phyloP scores from a whole-genome alignment of 2,329 filamentous ascomycete genomes.

The Samsoniella hepiali region DNA sequence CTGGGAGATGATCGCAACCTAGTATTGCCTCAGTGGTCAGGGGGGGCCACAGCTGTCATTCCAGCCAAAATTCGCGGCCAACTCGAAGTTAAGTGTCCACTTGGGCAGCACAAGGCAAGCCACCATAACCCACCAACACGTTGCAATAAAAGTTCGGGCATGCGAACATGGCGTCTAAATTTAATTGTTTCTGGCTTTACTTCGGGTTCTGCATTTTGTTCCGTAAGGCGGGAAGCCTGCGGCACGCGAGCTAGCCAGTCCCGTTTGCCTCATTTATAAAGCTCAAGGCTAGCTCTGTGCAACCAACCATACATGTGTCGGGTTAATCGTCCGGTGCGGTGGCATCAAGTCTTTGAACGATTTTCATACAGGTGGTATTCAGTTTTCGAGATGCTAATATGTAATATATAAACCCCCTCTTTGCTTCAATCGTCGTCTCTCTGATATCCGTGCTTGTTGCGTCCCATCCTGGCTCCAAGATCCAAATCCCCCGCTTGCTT shows the following conservation, averaged over 20 bases:
- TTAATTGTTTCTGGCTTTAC: neutral
- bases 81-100: neutral
- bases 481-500: conserved; percentile 53
- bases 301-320: neutral
- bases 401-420: neutral
- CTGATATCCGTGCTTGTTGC: conserved; percentile 44
- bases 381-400: neutral
- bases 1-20: conserved; percentile 11
- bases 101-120: neutral
- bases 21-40: conserved; percentile 2
- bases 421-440: conserved; percentile 41
- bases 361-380: neutral
- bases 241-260: neutral
- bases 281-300: neutral
- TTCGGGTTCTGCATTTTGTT: too few relatives aligned
- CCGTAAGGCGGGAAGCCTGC: neutral
- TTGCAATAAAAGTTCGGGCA: neutral
- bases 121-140: neutral
- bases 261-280: neutral
- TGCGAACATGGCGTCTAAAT: neutral
- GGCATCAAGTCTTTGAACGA: too few relatives aligned
- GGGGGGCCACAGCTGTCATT: neutral
- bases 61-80: conserved; percentile 2
- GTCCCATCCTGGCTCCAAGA: conserved; percentile 50
- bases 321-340: too few relatives aligned